A percentile compares a stretch with the other conserved stretches of the same genome.
phyloP scores from a whole-genome alignment of 768 basidiomycete species.

The Kwoniella pini region DNA sequence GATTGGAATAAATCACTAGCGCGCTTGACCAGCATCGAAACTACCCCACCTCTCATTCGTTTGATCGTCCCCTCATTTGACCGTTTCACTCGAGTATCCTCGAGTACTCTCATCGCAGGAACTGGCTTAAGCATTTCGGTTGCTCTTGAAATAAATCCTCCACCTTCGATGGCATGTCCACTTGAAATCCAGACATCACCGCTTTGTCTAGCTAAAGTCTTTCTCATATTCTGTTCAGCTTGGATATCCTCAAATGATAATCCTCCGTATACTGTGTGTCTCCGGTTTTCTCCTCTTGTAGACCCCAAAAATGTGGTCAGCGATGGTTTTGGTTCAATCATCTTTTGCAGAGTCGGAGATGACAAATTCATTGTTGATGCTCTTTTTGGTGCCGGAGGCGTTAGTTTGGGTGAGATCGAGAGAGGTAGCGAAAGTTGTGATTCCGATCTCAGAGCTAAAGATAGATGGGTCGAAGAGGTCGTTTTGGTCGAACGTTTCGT shows the following conservation, averaged over 20 bases:
- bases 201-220: constrained; percentile 33
- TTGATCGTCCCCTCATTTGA: background rate
- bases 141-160: constrained; percentile 26
- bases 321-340: constrained; percentile 43
- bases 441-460: constrained; percentile 34
- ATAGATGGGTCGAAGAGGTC: constrained; percentile 32
- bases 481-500: constrained; percentile 23
- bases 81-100: background rate
- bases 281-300: constrained; percentile 5
- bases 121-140: constrained; percentile 46
- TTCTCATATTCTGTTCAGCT: constrained; percentile 30
- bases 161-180: constrained; percentile 40
- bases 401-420: constrained; percentile 42
- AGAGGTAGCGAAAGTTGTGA: constrained; percentile 43
- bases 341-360: constrained; percentile 17
- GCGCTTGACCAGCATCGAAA: constrained; percentile 35
- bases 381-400: constrained; percentile 28
- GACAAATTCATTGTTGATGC: constrained; percentile 14
- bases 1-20: constrained; percentile 15
- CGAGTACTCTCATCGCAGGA: constrained; percentile 42
- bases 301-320: constrained; percentile 26
- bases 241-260: constrained; percentile 13
- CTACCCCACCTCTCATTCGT: constrained; percentile 29
- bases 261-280: constrained; percentile 42
- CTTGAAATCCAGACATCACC: constrained; percentile 44